Evolutionary conservation across 176 grass and related monocot genomes (phyloP).

Genomic region (Saccharum officinarum): DNA sequence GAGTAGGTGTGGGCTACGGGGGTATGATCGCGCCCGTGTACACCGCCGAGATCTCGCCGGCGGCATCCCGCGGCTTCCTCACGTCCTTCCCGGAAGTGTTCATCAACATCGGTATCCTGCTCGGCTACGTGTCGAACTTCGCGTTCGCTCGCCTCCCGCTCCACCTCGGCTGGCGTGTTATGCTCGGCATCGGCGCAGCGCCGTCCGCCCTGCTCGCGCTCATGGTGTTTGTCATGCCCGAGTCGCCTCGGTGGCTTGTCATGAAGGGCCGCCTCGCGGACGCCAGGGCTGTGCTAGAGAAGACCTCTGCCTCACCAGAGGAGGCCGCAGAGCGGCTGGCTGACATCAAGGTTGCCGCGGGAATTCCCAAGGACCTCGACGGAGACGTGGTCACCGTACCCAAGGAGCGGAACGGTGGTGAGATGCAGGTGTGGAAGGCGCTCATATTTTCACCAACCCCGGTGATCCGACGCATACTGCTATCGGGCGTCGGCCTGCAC

Average conservation of each 20-base stretch:
- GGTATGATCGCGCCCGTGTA: conserved; percentile 84
- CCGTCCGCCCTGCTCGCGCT: too few relatives aligned
- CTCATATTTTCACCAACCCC: conserved; percentile 53
- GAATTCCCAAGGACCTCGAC: conserved; percentile 50
- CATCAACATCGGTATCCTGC: too few relatives aligned
- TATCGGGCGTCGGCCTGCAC: conserved; percentile 53
- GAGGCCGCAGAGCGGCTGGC: conserved; percentile 63
- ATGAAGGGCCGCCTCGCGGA: conserved; percentile 69
- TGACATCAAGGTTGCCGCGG: conserved; percentile 64
- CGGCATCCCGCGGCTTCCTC: too few relatives aligned
- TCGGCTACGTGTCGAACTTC: too few relatives aligned
- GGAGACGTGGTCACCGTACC: conserved; percentile 59
- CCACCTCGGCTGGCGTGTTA: too few relatives aligned
- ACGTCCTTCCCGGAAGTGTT: too few relatives aligned
- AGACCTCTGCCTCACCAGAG: conserved; percentile 53
- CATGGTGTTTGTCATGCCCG: too few relatives aligned
- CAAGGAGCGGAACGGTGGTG: conserved; percentile 19
- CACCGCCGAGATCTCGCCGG: conserved; percentile 60
- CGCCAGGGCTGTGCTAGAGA: conserved; percentile 55
- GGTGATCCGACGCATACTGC: conserved; percentile 58
- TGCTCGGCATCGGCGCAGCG: too few relatives aligned
- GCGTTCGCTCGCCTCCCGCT: too few relatives aligned
- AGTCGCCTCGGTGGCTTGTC: conserved; percentile 76
- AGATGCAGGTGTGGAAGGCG: conserved; percentile 61
- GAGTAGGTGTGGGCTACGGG: conserved; percentile 76